Percentiles rank a stretch among this genome's conserved stretches.
Evolutionary conservation across 495 filamentous ascomycete species (phyloP).

Genomic region (Lasiosphaeris hirsuta): DNA sequence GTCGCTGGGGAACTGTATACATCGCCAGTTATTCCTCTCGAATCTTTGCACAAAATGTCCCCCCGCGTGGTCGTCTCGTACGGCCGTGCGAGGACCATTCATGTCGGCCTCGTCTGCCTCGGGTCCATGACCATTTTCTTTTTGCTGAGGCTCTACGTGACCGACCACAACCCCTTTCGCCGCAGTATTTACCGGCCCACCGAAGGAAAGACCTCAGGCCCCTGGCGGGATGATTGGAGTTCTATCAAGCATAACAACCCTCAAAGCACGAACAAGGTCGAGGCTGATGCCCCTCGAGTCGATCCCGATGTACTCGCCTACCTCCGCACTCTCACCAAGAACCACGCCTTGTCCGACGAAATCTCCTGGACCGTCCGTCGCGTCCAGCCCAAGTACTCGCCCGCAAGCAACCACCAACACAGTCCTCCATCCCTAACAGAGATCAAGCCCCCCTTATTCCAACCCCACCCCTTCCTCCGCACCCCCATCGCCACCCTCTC

Average conservation of each 20-base stretch:
- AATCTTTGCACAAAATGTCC: no score
- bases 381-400: slow-evolving; percentile 1
- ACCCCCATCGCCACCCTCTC: slow-evolving; percentile 15
- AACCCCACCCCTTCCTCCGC: neutral
- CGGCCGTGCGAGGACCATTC: no score
- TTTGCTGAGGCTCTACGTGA: neutral
- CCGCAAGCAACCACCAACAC: neutral
- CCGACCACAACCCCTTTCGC: slow-evolving; percentile 7
- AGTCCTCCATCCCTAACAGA: neutral
- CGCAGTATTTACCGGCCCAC: slow-evolving; percentile 20
- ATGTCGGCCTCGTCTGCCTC: neutral
- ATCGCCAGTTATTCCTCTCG: no score
- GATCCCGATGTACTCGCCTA: slow-evolving; percentile 17
- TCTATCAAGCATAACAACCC: neutral
- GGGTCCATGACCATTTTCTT: slow-evolving; percentile 8
- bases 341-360: slow-evolving; percentile 20
- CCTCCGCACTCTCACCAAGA: slow-evolving; percentile 14
- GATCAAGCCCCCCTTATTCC: neutral
- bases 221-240: slow-evolving; percentile 14
- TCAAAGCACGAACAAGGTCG: neutral
- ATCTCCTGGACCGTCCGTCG: slow-evolving; percentile 20
- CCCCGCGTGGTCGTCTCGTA: no score
- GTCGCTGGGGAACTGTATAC: no score
- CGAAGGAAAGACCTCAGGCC: slow-evolving; percentile 16
- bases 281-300: neutral